Evolutionary conservation across 345 rosid species (phyloP), one percentile per base, ranked within the genome.

Genomic region (Moricandia arvensis): DNA sequence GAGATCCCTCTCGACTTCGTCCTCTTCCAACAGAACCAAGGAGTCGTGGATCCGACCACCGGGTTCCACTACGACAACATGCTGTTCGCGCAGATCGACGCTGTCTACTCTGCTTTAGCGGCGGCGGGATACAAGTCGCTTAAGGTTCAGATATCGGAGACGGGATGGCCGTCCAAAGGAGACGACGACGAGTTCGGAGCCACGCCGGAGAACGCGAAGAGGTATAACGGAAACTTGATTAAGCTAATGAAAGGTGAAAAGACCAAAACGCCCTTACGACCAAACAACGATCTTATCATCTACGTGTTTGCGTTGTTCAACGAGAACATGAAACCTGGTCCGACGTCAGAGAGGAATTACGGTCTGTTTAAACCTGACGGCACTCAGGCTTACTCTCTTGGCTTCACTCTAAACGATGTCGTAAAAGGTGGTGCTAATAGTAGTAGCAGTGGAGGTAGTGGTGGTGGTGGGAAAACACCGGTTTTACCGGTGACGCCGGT

Each of bases 101-200:
- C 99, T 4, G 97, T 86, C 1, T 80, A 92, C 80, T 76, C 89
- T 0, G 99, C 98, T 24, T 63, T 96, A 27, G 83, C 87, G 29
- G 68, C 88, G 21, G 26, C 81, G 30, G 99, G 98, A 4, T 91
- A 80, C 70, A 87, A 84, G 81, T 85, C 89, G 8, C 73, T 93
- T 2, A 80, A 75, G 0, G 79, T 96, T 21, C 87, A 88, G 63
- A 88, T 96, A 68, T 96, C 98, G 54, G 99, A 96, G 79, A 96
- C 98, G 0, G 99, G 99, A 21, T 96, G 99, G 99, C 99, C 99
- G 8, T 93, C 99, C 0, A 91, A 85, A 68, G 99, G 99, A 15
- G 99, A 93, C 47, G 86, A 27, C 8, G 90, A 93, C 12, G 99
- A 96, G 79, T 72, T 81, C 0, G 99, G 99, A 5, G 98, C 98